These are phyloP conservation scores for Torulaspora gathmanii DNA, from an alignment of 805 yeast genomes.

Conservation along the genomic window DNA sequence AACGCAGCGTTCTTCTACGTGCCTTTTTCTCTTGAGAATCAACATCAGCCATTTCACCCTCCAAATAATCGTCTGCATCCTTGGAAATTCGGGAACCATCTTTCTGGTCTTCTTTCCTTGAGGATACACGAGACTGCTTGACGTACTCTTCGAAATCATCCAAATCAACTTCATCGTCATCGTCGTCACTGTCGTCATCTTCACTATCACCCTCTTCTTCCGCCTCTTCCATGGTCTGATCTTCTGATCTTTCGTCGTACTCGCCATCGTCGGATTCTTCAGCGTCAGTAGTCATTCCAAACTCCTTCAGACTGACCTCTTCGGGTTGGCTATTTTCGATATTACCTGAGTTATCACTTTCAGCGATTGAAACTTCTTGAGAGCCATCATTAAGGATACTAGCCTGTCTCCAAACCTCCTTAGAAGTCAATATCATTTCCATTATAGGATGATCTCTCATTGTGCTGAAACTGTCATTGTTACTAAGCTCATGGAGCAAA, in stretches of 20 bases:
- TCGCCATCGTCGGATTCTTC: conserved; percentile 11
- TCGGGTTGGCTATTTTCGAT: conserved; percentile 12
- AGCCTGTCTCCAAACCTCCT: conserved; percentile 90
- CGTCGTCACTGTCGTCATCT: conserved; percentile 26
- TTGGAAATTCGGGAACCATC: conserved; percentile 4
- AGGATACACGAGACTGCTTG: conserved; percentile 47
- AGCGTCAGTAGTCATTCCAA: conserved; percentile 18
- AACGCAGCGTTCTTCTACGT: conserved; percentile 77
- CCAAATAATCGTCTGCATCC: conserved; percentile 55
- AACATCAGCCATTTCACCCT: conserved; percentile 67
- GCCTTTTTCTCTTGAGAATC: conserved; percentile 82
- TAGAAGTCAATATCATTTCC: conserved; percentile 74
- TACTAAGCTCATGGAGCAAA: conserved; percentile 51
- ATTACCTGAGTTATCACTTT: conserved; percentile 19
- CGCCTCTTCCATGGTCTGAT: conserved; percentile 6
- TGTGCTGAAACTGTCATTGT: conserved; percentile 50
- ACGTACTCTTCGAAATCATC: conserved; percentile 50
- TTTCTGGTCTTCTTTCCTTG: conserved; percentile 20
- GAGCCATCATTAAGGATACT: conserved; percentile 42
- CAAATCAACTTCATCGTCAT: conserved; percentile 27
- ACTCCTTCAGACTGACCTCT: conserved; percentile 21
- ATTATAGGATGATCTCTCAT: conserved; percentile 88
- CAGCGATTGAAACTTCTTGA: conserved; percentile 27
- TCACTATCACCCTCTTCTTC: conserved; percentile 21
- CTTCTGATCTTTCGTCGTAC: conserved; percentile 12